phyloP scores from a whole-genome alignment of 1,284 basidiomycete genomes.

The Pseudozyma tsukubaensis region DNA sequence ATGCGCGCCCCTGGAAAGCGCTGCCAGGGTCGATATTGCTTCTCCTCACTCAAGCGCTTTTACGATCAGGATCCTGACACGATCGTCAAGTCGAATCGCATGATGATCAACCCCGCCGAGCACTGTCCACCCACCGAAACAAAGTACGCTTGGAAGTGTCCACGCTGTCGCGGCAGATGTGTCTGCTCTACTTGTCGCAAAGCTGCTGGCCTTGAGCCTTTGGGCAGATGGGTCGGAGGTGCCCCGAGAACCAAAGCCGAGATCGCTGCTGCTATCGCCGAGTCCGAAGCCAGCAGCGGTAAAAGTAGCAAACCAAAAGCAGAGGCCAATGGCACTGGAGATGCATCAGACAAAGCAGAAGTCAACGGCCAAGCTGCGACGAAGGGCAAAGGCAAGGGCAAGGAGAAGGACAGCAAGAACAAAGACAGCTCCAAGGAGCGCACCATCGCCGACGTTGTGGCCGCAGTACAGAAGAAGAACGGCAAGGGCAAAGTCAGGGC shows the following conservation, averaged over 20 bases:
- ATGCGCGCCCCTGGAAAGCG: slow-evolving; percentile 46
- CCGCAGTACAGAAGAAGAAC: slow-evolving; percentile 20
- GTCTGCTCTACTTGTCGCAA: slow-evolving; percentile 41
- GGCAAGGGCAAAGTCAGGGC: slow-evolving; percentile 10
- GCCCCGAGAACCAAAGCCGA: background rate
- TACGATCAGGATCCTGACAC: slow-evolving; percentile 44
- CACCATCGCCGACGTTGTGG: slow-evolving; percentile 21
- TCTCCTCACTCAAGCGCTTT: slow-evolving; percentile 36
- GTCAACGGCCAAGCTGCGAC: background rate
- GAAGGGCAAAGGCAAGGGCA: background rate
- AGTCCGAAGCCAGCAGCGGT: background rate
- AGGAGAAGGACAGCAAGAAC: slow-evolving; percentile 1
- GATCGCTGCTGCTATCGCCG: background rate
- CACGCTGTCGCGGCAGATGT: slow-evolving; percentile 40
- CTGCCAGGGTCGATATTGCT: slow-evolving; percentile 42
- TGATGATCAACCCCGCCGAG: slow-evolving; percentile 43
- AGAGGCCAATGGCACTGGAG: background rate
- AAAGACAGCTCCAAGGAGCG: slow-evolving; percentile 24
- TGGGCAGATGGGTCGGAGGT: slow-evolving; percentile 24
- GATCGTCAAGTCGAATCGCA: slow-evolving; percentile 42
- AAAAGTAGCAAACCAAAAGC: slow-evolving; percentile 9
- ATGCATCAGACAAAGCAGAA: background rate
- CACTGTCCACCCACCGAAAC: slow-evolving; percentile 44
- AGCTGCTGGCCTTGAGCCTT: slow-evolving; percentile 26
- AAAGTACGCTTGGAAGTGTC: slow-evolving; percentile 54